Evolutionary conservation across 768 basidiomycete species (phyloP).

Genomic region (Panellus pusillus): DNA sequence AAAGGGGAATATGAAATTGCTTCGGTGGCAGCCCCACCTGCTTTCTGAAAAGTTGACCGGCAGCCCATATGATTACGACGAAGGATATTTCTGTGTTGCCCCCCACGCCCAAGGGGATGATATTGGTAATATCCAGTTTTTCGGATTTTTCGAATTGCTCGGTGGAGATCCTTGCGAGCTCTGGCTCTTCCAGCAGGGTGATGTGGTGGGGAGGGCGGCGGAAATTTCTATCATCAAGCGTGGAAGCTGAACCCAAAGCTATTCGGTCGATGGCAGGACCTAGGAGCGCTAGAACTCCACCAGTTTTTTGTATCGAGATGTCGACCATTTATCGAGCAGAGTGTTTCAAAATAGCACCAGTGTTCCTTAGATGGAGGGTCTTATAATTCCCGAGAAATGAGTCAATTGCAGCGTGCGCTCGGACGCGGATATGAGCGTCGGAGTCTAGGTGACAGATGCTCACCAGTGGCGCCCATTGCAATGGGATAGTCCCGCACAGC

Average conservation of each 20-base stretch:
- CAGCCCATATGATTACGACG: conserved; percentile 55
- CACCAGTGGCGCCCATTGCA: too few species aligned
- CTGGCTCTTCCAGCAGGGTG: conserved; percentile 7
- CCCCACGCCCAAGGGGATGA: conserved; percentile 43
- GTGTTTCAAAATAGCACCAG: too few species aligned
- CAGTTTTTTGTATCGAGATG: conserved; percentile 1
- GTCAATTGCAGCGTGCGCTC: too few species aligned
- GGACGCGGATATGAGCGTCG: too few species aligned
- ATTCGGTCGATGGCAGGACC: conserved; percentile 7
- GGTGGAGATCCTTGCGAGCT: conserved; percentile 10
- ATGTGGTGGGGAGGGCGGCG: neutral
- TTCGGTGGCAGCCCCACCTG: conserved; percentile 48
- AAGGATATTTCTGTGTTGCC: conserved; percentile 40
- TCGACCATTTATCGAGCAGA: too few species aligned
- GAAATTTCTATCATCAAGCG: neutral
- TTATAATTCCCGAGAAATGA: too few species aligned
- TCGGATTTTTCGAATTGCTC: conserved; percentile 16
- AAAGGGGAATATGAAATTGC: conserved; percentile 57
- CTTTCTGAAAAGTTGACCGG: conserved; percentile 51
- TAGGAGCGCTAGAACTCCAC: neutral
- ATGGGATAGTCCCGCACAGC: too few species aligned
- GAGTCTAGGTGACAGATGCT: too few species aligned
- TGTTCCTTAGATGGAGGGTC: too few species aligned
- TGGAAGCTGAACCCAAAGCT: neutral
- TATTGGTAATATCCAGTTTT: conserved; percentile 14